phyloP scores from a whole-genome alignment of 1,284 basidiomycete genomes.

The Ceratobasidium sp. region DNA sequence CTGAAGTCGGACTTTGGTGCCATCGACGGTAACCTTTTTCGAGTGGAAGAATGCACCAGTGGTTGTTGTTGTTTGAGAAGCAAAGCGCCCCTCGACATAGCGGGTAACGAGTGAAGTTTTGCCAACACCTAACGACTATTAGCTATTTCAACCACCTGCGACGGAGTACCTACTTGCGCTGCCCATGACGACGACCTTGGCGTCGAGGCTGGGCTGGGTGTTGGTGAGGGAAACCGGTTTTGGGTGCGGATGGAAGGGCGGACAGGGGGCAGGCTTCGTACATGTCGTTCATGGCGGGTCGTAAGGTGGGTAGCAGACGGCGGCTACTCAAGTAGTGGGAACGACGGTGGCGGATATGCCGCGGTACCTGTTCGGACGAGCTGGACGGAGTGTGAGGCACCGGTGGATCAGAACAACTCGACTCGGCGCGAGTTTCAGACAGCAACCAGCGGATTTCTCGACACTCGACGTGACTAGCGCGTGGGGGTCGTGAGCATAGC shows the following conservation, averaged over 20 bases:
- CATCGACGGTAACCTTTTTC: constrained; percentile 90
- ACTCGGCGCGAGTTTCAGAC: too few species aligned
- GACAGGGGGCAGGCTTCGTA: constrained; percentile 17
- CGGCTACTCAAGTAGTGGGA: neutral
- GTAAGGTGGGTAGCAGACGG: constrained; percentile 6
- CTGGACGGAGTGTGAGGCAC: neutral
- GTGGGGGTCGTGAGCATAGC: constrained; percentile 25
- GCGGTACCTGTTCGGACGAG: neutral
- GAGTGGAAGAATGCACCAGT: constrained; percentile 95
- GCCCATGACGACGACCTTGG: constrained; percentile 96
- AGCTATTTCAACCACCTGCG: constrained; percentile 1
- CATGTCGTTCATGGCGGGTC: constrained; percentile 34
- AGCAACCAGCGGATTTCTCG: too few species aligned
- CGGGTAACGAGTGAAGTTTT: constrained; percentile 94
- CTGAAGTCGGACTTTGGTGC: constrained; percentile 79
- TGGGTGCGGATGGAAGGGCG: constrained; percentile 24
- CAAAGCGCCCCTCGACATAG: constrained; percentile 90
- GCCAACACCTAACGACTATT: constrained; percentile 70
- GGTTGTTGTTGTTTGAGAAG: constrained; percentile 86
- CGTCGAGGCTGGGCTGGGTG: constrained; percentile 71
- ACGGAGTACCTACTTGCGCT: constrained; percentile 73
- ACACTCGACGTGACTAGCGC: constrained; percentile 15
- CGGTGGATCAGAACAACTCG: constrained; percentile 3
- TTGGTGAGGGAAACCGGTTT: constrained; percentile 16
- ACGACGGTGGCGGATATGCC: neutral